Evolutionary conservation across 495 filamentous ascomycete species (phyloP).

Genomic region (Trypethelium eluteriae): DNA sequence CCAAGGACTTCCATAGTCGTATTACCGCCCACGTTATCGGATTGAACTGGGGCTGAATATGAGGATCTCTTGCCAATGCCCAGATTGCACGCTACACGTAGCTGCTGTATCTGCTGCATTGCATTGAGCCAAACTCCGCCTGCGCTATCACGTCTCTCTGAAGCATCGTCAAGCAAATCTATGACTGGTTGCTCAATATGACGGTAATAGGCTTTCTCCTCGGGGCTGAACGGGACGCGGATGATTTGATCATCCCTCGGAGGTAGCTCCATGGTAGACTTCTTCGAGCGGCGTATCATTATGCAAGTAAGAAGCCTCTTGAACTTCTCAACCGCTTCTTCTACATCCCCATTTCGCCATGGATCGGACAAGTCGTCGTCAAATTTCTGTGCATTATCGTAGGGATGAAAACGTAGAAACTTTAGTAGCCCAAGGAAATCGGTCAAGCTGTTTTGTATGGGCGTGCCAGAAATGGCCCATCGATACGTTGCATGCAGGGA

Average conservation of each 20-base stretch:
- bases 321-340: conserved; percentile 34
- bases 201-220: conserved; percentile 33
- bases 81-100: conserved; percentile 40
- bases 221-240: conserved; percentile 28
- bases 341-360: conserved; percentile 34
- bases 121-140: conserved; percentile 29
- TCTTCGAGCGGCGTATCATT: conserved; percentile 35
- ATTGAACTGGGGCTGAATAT: too few relatives aligned
- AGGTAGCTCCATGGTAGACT: conserved; percentile 30
- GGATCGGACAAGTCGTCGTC: conserved; percentile 29
- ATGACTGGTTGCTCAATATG: conserved; percentile 22
- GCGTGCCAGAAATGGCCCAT: conserved; percentile 43
- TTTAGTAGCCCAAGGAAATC: conserved; percentile 37
- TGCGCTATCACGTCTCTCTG: neutral
- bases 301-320: conserved; percentile 35
- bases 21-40: too few relatives aligned
- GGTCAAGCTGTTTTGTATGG: conserved; percentile 39
- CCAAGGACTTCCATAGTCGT: neutral
- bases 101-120: conserved; percentile 38
- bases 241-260: conserved; percentile 24
- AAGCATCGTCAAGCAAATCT: conserved; percentile 25
- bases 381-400: conserved; percentile 31
- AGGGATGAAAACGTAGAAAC: conserved; percentile 38
- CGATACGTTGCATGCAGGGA: conserved; percentile 31
- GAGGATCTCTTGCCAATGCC: conserved; percentile 27